Base-by-base conservation (phyloP, 176 grass and related monocot genomes). In the Eragrostis curvula region DNA sequence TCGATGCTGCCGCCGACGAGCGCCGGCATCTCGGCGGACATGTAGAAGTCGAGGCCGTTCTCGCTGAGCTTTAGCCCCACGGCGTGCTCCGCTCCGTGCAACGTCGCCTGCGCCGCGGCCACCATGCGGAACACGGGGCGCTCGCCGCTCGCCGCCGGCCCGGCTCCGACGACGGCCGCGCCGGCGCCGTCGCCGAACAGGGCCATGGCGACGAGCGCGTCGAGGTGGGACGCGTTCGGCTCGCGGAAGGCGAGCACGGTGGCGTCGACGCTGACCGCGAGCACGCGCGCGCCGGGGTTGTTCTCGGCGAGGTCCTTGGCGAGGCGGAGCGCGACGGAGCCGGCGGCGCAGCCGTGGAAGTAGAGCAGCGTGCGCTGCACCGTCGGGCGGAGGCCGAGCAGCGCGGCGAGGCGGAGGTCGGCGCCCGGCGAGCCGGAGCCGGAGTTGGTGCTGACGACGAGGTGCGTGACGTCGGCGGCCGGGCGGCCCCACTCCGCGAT, bases 301-400 rank as follows among this genome's bases (percentile, higher is more conserved):
- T 81, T 89, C 75, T 89, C 90, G 7, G 90, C 87, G 7, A 92
- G 21, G 56, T 92, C 84, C 87, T 87, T 89, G n/a, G 90, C 90
- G 2, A 92, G 1, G 27, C 84, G 87, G 40, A 92, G 36, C 29
- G 75, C 78, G n/a, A 9, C 58, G 39, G 42, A 66, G 32, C 84
- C 90, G 2, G 73, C 83, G 39, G 53, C 71, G 62, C 78, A 89
- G 25, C 81, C 68, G 16, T 85, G 70, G 29, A 74, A 69, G 70
- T 66, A 77, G 18, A 85, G 46, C 68, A 57, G 16, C 36, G 71
- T 53, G 68, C 75, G 79, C 12, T 73, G 78, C 2, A 84, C 74
- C 14, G 56, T 56, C 7, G 56, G 50, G 15, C 81, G 68, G 17
- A 92, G 89, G 45, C 85, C 82, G 13, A 92, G 86, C 12, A 80